Evolutionary conservation across 1,284 basidiomycete genomes (phyloP).

Genomic region (Cutaneotrichosporon spelunceum): DNA sequence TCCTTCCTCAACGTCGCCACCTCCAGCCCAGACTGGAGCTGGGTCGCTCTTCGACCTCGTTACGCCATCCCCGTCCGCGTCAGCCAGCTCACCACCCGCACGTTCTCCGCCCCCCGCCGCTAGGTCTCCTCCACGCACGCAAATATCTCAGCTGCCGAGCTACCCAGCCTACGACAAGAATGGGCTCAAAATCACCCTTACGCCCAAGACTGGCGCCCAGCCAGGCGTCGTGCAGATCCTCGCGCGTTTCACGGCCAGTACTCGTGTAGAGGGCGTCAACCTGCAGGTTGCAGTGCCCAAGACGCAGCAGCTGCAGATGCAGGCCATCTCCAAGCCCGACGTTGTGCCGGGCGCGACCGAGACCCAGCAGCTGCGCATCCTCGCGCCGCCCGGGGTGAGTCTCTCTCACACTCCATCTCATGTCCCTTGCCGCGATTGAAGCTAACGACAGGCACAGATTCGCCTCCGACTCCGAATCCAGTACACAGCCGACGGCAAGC

Average conservation of each 20-base stretch:
- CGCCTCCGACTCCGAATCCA: conserved; percentile 82
- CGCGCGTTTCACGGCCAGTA: conserved; percentile 76
- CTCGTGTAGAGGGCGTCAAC: conserved; percentile 64
- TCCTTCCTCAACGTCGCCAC: conserved; percentile 21
- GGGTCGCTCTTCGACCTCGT: conserved; percentile 45
- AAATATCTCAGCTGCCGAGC: conserved; percentile 59
- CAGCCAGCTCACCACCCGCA: conserved; percentile 12
- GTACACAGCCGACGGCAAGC: conserved; percentile 66
- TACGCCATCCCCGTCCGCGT: conserved; percentile 19
- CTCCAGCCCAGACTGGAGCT: conserved; percentile 27
- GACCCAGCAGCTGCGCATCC: conserved; percentile 91
- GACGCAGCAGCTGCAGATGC: conserved; percentile 98
- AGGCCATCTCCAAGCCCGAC: conserved; percentile 86
- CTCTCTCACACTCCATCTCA: not conserved
- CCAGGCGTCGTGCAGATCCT: conserved; percentile 86
- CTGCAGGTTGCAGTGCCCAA: conserved; percentile 99
- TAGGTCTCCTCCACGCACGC: conserved; percentile 39
- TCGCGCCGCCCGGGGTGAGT: conserved; percentile 79
- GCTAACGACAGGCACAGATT: conserved; percentile 63
- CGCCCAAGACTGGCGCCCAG: conserved; percentile 72
- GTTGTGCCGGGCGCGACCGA: conserved; percentile 75
- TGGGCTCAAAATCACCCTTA: conserved; percentile 81
- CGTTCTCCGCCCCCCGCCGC: conserved; percentile 23
- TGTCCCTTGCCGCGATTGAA: not conserved
- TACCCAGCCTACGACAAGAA: conserved; percentile 92